Base-by-base conservation (phyloP, 768 basidiomycete genomes). In the Russula abietina region DNA sequence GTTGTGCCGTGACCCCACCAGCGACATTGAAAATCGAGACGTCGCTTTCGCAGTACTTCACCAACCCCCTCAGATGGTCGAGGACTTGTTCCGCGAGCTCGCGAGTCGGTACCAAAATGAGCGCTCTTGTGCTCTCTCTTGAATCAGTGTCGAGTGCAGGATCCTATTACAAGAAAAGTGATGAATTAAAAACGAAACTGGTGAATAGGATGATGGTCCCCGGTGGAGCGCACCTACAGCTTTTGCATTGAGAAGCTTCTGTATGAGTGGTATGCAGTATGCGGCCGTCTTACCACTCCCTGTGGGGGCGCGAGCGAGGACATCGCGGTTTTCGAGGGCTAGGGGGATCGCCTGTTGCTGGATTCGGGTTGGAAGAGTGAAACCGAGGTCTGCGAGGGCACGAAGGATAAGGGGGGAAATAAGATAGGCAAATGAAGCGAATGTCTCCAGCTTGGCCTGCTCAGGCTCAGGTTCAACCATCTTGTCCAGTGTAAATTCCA, bases 221-320 rank as follows among this genome's bases (percentile, higher is more conserved):
- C 48, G 1, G 38, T 39, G 17, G 43, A 62, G 51, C 67, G 59
- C 54, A 69, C 68, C 67, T 65, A 69, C 68, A 66, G 68, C 79
- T 82, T 94, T 95, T n/a, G 83, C 81, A 65, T 79, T 83, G 58
- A 98, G 70, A 26, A 98, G 86, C 73, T 93, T 95, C 72, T 98
- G 94, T 0, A 92, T 78, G 28, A 95, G 76, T 0, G 97, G 97
- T 11, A 98, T 80, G 69, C 91, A 92, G 72, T 99, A 99, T 2
- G 97, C 93, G 4, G 90, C 92, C 0, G 97, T 99, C 78, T 99
- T 99, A 28, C 97, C 97, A 61, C 91, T 94, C 19, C 97, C 97
- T 3, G 97, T 99, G 36, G 92, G 83, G 2, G 97, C 96, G 50
- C 92, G 83, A 22, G 95, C 96, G 36, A 99, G 84, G 58, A 99